Conservation (phyloP, 352 stramenopile genomes). For the Aphanomyces astaci region DNA sequence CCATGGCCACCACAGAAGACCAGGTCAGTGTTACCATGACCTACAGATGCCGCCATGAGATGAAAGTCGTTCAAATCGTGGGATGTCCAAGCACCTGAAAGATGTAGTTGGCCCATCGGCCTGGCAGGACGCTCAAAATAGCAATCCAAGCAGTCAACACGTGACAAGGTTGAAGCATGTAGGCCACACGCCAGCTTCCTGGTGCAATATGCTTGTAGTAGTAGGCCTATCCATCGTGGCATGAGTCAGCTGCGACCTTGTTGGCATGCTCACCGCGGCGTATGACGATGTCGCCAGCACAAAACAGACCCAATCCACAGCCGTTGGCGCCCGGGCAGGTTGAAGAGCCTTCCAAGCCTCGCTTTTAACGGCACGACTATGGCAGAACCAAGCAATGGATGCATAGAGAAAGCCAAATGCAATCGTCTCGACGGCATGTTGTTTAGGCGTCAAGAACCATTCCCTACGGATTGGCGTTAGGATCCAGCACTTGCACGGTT, state of each 20-base stretch:
- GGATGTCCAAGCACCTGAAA: conserved; percentile 10
- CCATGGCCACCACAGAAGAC: conserved; percentile 17
- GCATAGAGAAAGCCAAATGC: conserved; percentile 2
- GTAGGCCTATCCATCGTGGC: background rate
- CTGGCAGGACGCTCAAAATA: conserved; percentile 8
- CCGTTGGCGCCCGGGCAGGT: conserved; percentile 3
- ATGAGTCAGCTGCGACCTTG: background rate
- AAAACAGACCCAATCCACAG: background rate
- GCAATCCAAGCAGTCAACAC: conserved; percentile 1
- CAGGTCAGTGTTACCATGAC: conserved; percentile 17
- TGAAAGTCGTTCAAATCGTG: background rate
- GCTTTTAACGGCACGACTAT: background rate
- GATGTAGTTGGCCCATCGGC: conserved; percentile 13
- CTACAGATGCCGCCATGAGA: background rate
- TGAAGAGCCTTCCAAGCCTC: conserved; percentile 1
- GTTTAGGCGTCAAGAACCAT: conserved; percentile 16
- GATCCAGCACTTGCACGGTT: background rate
- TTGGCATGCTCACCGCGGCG: background rate
- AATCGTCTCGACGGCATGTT: conserved; percentile 15
- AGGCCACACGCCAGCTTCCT: conserved; percentile 7
- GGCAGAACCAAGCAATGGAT: background rate
- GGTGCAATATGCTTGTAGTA: conserved; percentile 18
- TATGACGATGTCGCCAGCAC: background rate
- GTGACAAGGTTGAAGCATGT: conserved; percentile 21
- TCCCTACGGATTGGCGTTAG: background rate